Percentiles rank a stretch among this genome's conserved stretches.
These are phyloP conservation scores for Arthrobotrys sphaeroides DNA, from an alignment of 2,329 filamentous ascomycete genomes.

Conservation along the genomic window DNA sequence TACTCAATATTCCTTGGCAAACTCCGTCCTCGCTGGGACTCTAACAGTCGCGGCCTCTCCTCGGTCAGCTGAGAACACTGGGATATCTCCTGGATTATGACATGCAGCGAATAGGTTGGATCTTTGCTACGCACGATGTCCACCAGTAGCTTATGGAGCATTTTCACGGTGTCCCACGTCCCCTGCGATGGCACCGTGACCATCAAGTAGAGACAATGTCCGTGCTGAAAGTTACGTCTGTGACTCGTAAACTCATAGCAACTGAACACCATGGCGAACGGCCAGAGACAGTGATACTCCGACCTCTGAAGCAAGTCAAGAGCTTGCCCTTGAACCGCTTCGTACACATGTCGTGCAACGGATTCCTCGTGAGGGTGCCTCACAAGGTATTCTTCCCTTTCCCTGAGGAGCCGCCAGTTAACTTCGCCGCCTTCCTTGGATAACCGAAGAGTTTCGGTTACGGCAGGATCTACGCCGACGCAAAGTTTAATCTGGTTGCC, in stretches of 20 bases:
- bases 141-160: neutral
- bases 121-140: slow-evolving; percentile 8
- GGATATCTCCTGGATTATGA: slow-evolving; percentile 41
- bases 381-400: slow-evolving; percentile 35
- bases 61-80: neutral
- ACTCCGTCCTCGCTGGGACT: slow-evolving; percentile 25
- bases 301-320: slow-evolving; percentile 9
- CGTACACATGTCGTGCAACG: slow-evolving; percentile 20
- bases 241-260: slow-evolving; percentile 52
- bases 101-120: slow-evolving; percentile 5
- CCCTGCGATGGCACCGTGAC: slow-evolving; percentile 23
- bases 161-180: neutral
- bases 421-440: slow-evolving; percentile 42
- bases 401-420: slow-evolving; percentile 32
- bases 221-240: slow-evolving; percentile 43
- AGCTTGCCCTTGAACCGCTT: neutral
- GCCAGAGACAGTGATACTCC: slow-evolving; percentile 22
- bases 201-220: slow-evolving; percentile 50
- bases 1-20: slow-evolving; percentile 38
- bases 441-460: slow-evolving; percentile 44
- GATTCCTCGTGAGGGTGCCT: slow-evolving; percentile 30
- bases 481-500: slow-evolving; percentile 51
- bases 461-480: slow-evolving; percentile 33
- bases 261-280: slow-evolving; percentile 42
- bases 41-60: slow-evolving; percentile 17